Conservation (phyloP, 2,329 filamentous ascomycete genomes). For the Pezicula radicicola region DNA sequence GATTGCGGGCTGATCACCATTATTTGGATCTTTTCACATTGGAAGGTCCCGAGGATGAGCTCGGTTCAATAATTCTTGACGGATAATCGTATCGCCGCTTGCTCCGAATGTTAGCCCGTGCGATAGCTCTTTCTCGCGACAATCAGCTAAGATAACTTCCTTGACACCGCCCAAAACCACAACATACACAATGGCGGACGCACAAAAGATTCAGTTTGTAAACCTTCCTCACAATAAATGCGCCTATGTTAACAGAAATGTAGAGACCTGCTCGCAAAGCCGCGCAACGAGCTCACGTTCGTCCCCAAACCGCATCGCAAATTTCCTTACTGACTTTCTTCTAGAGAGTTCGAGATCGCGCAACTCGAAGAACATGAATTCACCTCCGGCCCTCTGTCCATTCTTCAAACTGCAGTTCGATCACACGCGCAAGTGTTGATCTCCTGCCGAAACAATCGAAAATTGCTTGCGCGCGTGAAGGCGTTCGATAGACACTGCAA, state of each 20-base stretch:
- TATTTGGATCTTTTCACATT: background rate
- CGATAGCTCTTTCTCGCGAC: too few species aligned
- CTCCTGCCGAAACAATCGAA: constrained; percentile 96
- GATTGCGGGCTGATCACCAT: constrained; percentile 11
- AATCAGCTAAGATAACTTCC: constrained; percentile 1
- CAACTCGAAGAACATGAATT: constrained; percentile 78
- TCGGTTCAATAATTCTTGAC: background rate
- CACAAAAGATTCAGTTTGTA: constrained; percentile 64
- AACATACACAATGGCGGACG: constrained; percentile 54
- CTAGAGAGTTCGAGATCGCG: constrained; percentile 85
- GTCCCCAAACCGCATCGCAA: constrained; percentile 31
- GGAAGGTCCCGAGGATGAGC: background rate
- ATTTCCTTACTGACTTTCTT: constrained; percentile 16
- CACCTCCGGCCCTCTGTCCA: constrained; percentile 78
- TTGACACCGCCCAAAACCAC: constrained; percentile 19
- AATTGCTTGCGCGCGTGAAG: constrained; percentile 94
- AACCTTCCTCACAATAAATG: background rate
- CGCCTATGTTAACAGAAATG: constrained; percentile 16
- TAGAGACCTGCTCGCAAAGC: constrained; percentile 87
- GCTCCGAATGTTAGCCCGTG: too few species aligned
- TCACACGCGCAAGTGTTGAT: constrained; percentile 95
- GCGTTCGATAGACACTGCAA: constrained; percentile 99
- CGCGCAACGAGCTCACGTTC: constrained; percentile 87
- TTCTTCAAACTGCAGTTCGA: constrained; percentile 94
- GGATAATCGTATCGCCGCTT: too few species aligned